phyloP scores from a whole-genome alignment of 176 grass and related monocot genomes.

The Aegilops speltoides region DNA sequence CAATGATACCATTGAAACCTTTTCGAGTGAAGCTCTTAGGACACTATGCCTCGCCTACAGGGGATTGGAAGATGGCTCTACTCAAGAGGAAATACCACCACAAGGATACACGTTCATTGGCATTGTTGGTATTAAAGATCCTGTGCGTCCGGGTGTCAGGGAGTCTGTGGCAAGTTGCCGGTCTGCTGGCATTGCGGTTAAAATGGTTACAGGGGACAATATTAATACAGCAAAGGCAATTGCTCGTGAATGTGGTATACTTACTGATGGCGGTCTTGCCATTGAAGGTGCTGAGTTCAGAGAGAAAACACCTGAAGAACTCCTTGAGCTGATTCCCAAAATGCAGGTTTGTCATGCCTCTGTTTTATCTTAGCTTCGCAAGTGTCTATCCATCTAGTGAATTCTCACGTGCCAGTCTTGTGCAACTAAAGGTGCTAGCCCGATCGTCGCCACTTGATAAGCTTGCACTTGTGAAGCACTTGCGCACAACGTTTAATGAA shows the following conservation, averaged over 20 bases:
- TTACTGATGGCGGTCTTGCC: conserved; percentile 62
- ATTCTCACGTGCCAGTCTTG: conserved; percentile 23
- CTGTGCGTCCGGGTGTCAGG: conserved; percentile 49
- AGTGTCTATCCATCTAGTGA: conserved; percentile 19
- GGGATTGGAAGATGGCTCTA: conserved; percentile 35
- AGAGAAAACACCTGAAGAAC: conserved; percentile 62
- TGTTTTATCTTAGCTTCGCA: conserved; percentile 11
- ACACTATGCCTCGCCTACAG: conserved; percentile 67
- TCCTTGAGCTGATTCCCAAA: conserved; percentile 83
- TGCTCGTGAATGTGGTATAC: conserved; percentile 71
- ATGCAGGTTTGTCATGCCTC: conserved; percentile 65
- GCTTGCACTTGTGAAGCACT: conserved; percentile 68
- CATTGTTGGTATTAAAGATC: conserved; percentile 80
- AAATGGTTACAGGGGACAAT: conserved; percentile 81
- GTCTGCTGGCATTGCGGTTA: conserved; percentile 60
- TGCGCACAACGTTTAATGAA: conserved; percentile 66
- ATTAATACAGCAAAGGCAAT: conserved; percentile 80
- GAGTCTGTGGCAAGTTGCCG: conserved; percentile 62
- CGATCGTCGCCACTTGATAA: conserved; percentile 91
- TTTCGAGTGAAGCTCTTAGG: conserved; percentile 63
- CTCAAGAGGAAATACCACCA: conserved; percentile 43
- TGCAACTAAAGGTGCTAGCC: conserved; percentile 66
- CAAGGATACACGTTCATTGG: conserved; percentile 64
- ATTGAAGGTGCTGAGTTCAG: conserved; percentile 72
- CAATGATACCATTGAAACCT: conserved; percentile 44